Evolutionary conservation across 192 early-diverging fungal genomes (phyloP), one percentile per base, ranked within the genome.

Genomic region (Dimargaris cristalligena): DNA sequence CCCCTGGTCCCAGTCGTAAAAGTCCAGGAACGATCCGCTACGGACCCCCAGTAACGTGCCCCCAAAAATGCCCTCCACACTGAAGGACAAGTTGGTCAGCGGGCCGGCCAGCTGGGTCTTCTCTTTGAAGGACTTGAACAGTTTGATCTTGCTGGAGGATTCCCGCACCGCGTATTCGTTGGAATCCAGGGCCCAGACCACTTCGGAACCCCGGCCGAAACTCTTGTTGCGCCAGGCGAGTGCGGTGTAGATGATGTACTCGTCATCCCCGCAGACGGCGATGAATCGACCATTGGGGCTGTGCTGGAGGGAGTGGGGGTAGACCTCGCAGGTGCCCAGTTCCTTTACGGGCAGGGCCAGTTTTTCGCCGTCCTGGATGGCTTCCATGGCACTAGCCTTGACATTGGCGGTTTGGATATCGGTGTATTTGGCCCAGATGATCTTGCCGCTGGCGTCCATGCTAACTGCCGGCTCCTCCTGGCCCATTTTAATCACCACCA

Each of bases 221-320:
- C 83, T 84, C 82, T 99, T 99, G 81, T 99, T 99, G 67, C 96
- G 79, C 96, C 96, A 99, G 8, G 96, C 93, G 26, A 99, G 79
- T 6, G 96, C 96, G 20, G 96, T 99, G 73, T 99, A 99, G 64
- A 99, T 97, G 60, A 99, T 99, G 68, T 92, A 99, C 76, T 99
- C 96, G 49, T 92, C 93, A 65, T 99, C 94, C 34, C 96, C 96
- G 64, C 92, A 95, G 13, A 97, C 96, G 22, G 94, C 96, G 23
- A 95, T 94, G 72, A 99, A 99, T 51, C 93, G 82, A 32, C 93
- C 95, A 65, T 99, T 99, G 35, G 96, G 96, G 60, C 86, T 90
- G 74, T 99, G 96, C 74, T 91, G 80, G 31, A 99, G 72, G 34
- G 84, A 87, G 67, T 97, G 89, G 32, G 96, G 96, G 61, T 93